phyloP scores from a whole-genome alignment of 139 green algal genomes.

The Chlorella sorokiniana region DNA sequence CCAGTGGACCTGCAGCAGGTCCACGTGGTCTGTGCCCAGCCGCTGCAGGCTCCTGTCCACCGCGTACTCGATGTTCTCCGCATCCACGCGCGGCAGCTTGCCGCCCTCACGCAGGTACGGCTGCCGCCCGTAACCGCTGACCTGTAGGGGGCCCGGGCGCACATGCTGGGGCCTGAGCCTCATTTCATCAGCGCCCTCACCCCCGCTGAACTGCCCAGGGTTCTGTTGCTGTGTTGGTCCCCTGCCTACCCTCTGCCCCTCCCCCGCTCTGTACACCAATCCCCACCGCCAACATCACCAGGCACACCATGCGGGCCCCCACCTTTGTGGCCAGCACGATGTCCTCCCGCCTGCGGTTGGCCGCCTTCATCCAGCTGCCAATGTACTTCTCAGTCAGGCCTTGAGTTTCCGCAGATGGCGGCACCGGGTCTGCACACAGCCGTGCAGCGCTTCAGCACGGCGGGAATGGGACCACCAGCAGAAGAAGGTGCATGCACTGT shows the following conservation, averaged over 20 bases:
- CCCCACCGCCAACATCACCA: no score
- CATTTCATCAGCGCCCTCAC: background rate
- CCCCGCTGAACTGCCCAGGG: no score
- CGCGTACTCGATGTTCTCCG: constrained; percentile 70
- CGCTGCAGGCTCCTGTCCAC: constrained; percentile 73
- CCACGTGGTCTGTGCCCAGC: constrained; percentile 84
- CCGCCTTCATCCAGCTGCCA: constrained; percentile 76
- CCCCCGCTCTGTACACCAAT: no score
- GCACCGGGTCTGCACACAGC: constrained; percentile 64
- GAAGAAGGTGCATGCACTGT: background rate
- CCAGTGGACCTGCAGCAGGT: constrained; percentile 80
- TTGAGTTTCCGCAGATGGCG: constrained; percentile 61
- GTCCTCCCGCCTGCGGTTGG: constrained; percentile 58
- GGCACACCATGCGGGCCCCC: background rate
- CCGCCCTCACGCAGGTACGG: constrained; percentile 63
- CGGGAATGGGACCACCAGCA: background rate
- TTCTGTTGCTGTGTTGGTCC: no score
- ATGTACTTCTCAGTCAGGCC: constrained; percentile 87
- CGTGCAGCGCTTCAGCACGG: background rate
- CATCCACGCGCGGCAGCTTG: constrained; percentile 51
- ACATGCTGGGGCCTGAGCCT: background rate
- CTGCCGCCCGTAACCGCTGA: constrained; percentile 62
- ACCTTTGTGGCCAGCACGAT: constrained; percentile 91
- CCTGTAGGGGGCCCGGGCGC: background rate
- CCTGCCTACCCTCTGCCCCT: no score